Evolutionary conservation across 306 rosid genomes (phyloP).

Genomic region (Trichosanthes cucumerina): DNA sequence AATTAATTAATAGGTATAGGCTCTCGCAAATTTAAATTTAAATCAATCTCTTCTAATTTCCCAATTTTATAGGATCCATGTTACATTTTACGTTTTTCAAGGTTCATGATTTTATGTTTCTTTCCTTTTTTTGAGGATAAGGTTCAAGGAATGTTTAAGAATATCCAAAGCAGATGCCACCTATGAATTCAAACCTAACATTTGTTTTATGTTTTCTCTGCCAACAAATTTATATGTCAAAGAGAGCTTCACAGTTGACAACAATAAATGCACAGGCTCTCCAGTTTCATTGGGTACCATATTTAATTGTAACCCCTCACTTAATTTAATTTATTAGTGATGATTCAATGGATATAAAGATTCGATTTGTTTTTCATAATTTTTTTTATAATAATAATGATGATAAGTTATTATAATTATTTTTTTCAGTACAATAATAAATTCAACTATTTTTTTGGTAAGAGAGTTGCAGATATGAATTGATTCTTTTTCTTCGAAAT

Average conservation of each 20-base stretch:
- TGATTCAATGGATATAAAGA: neutral
- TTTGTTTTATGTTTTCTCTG: neutral
- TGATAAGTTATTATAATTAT: too few species aligned
- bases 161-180: neutral
- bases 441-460: neutral
- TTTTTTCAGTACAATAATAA: too few species aligned
- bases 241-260: neutral
- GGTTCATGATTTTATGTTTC: neutral
- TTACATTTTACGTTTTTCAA: neutral
- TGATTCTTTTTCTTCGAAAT: neutral
- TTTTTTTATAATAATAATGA: neutral
- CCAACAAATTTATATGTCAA: neutral
- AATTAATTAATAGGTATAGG: too few species aligned
- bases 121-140: neutral
- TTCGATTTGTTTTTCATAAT: neutral
- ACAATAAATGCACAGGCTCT: neutral
- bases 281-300: neutral
- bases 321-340: neutral
- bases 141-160: neutral
- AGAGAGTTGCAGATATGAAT: neutral
- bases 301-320: neutral
- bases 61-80: neutral
- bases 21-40: neutral
- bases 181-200: neutral
- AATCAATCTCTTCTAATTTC: neutral